Conservation (phyloP, 495 filamentous ascomycete genomes). For the Aspergillus campestris region DNA sequence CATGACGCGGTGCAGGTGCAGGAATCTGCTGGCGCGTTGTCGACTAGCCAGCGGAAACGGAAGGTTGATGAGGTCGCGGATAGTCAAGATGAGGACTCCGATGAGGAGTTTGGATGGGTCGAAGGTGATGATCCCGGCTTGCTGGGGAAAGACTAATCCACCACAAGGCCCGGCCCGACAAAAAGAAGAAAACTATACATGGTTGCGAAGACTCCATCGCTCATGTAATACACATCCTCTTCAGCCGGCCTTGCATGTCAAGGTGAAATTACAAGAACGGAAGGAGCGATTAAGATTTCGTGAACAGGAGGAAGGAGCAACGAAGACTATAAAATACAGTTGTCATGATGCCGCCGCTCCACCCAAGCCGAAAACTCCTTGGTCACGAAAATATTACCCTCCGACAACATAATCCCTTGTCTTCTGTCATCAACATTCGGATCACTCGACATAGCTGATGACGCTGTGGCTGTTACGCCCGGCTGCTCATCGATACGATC, state of each 20-base stretch:
- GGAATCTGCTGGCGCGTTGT: neutral
- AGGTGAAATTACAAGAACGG: no score
- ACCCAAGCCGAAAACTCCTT: conserved; percentile 15
- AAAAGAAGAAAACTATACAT: no score
- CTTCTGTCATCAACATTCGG: neutral
- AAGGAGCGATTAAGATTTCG: no score
- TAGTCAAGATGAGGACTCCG: conserved; percentile 42
- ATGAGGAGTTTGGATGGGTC: conserved; percentile 29
- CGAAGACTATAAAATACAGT: neutral
- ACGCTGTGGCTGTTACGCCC: neutral
- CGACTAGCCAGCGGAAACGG: conserved; percentile 29
- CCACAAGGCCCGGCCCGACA: no score
- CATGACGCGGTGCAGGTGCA: neutral
- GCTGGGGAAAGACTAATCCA: conserved; percentile 2
- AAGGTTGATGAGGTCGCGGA: conserved; percentile 44
- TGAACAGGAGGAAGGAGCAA: no score
- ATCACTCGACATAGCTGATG: conserved; percentile 1
- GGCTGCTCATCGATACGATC: neutral
- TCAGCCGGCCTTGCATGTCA: no score
- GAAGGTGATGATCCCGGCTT: conserved; percentile 13
- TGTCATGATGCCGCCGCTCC: conserved; percentile 1
- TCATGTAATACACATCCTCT: no score
- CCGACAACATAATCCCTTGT: neutral
- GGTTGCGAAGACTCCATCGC: no score
- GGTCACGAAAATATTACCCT: conserved; percentile 9